Evolutionary conservation across 1,284 basidiomycete genomes (phyloP).

Genomic region (Singerocomus rubriflavus): DNA sequence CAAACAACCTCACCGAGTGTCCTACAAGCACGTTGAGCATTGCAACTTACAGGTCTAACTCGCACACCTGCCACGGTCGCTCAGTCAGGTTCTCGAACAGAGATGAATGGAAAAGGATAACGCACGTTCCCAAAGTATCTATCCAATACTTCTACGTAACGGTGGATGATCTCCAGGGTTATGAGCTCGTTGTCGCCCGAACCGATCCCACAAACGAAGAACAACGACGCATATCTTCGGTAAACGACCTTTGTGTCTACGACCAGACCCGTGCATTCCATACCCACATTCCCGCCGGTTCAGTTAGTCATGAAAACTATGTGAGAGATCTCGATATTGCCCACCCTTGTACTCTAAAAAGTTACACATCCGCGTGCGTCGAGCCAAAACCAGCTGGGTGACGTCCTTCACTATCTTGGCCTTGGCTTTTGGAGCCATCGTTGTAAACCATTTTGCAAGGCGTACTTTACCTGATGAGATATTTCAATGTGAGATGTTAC

Average conservation of each 20-base stretch:
- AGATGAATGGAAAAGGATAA: background rate
- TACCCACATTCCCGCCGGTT: background rate
- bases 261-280: background rate
- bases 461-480: slow-evolving; percentile 83
- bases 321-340: slow-evolving; percentile 18
- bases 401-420: slow-evolving; percentile 99
- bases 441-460: slow-evolving; percentile 98
- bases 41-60: slow-evolving; percentile 79
- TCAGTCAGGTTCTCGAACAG: slow-evolving; percentile 1
- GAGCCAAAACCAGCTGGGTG: slow-evolving; percentile 94
- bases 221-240: slow-evolving; percentile 94
- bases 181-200: slow-evolving; percentile 90
- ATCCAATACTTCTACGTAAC: slow-evolving; percentile 98
- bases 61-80: slow-evolving; percentile 71
- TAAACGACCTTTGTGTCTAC: slow-evolving; percentile 96
- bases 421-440: slow-evolving; percentile 91
- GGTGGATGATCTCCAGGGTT: slow-evolving; percentile 95
- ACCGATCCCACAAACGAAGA: slow-evolving; percentile 95
- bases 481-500: slow-evolving; percentile 11
- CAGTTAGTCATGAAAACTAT: background rate
- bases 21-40: background rate
- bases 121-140: slow-evolving; percentile 97
- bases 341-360: slow-evolving; percentile 98
- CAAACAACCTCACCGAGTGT: background rate
- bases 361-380: slow-evolving; percentile 98